Percentiles rank a stretch among this genome's conserved stretches.
Conservation (phyloP, 805 yeast species). For the Ogataea saltuana region DNA sequence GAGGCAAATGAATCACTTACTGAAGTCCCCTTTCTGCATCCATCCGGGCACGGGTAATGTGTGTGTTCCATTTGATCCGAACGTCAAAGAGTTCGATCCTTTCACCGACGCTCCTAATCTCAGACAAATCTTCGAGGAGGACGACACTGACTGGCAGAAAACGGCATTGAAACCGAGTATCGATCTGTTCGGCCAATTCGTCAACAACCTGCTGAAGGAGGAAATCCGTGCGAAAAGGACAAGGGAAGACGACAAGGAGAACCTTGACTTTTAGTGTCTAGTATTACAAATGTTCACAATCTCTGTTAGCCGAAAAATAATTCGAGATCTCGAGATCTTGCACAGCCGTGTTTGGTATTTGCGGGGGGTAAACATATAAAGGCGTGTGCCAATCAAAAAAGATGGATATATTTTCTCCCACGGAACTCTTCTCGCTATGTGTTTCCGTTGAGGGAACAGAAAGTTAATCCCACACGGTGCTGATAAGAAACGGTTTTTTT, state of each 20-base stretch:
- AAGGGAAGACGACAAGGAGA: slow-evolving; percentile 30
- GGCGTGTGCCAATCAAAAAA: too few species aligned
- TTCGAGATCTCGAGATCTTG: too few species aligned
- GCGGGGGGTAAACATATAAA: too few species aligned
- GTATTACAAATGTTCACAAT: too few species aligned
- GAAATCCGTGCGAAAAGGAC: slow-evolving; percentile 47
- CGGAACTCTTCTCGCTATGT: slow-evolving; percentile 4
- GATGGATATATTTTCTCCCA: too few species aligned
- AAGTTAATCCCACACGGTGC: background rate
- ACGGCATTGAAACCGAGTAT: slow-evolving; percentile 74
- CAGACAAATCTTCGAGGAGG: slow-evolving; percentile 60
- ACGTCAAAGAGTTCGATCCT: slow-evolving; percentile 65
- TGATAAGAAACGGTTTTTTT: background rate
- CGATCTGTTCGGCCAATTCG: slow-evolving; percentile 64
- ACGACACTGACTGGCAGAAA: slow-evolving; percentile 59
- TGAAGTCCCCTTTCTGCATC: slow-evolving; percentile 94
- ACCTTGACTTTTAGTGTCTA: slow-evolving; percentile 25
- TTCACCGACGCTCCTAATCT: slow-evolving; percentile 72
- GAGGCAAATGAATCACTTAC: slow-evolving; percentile 81
- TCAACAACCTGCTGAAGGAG: slow-evolving; percentile 53
- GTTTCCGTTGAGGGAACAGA: slow-evolving; percentile 11
- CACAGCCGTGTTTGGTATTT: too few species aligned
- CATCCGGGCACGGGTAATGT: slow-evolving; percentile 96
- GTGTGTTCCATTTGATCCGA: slow-evolving; percentile 82
- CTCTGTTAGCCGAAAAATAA: too few species aligned